Evolutionary conservation across 495 filamentous ascomycete species (phyloP), one percentile per base, ranked within the genome.

Genomic region (Monascus purpureus): DNA sequence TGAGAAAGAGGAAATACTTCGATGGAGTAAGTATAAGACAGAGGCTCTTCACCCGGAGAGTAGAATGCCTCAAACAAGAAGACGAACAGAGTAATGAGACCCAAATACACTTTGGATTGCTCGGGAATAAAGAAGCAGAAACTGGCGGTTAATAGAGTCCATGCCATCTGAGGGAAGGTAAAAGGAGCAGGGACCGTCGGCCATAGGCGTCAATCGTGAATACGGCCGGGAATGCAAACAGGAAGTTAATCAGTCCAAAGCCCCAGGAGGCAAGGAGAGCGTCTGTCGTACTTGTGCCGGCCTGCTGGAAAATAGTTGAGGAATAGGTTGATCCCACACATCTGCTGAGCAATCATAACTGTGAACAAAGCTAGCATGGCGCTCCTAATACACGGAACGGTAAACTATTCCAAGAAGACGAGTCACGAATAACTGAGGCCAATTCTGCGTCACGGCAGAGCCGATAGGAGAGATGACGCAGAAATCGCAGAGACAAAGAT

Each of bases 181-280:
- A 85, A 81, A 90, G 68, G 1, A 90, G 68, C 1, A 93, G 65
- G 11, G 65, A 62, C 14, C 84, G 72, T 20, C 84, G 77, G 7
- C 84, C 84, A 29, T 75, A 88, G 7, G 78, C 85, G 52, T 93
- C 84, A 41, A 93, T 93, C 6, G 81, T 85, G 60, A 68, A 82
- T 17, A 92, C 65, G 4, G 83, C 82, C 1, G 83, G 82, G 57
- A 73, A 82, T 29, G 82, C 80, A 42, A 90, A 90, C n/a, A 80
- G 28, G 52, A 81, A 88, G 54, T 90, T 87, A 41, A 88, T 66
- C 1, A 82, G 49, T 18, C 83, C 83, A 44, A 86, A 90, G 1
- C 83, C 83, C 43, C 73, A 81, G 0, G 80, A 85, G 2, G 74
- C 76, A 11, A 80, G 59, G 5, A 92, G 67, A 22, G 84, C 74